phyloP scores from a whole-genome alignment of 2,329 filamentous ascomycete genomes.

The Xylaria hypoxylon region DNA sequence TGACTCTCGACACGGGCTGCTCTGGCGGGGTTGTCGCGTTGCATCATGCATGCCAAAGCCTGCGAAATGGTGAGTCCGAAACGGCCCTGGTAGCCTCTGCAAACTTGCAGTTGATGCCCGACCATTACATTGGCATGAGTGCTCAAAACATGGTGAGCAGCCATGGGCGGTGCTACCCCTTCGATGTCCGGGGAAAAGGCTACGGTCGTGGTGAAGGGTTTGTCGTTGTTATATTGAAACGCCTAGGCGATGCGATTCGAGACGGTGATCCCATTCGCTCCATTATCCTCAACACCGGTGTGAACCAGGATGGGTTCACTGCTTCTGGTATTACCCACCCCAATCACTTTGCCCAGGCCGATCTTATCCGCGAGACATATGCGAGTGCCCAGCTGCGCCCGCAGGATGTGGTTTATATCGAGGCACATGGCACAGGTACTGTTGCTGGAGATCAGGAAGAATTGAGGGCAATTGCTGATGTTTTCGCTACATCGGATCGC shows the following conservation, averaged over 20 bases:
- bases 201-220: slow-evolving; percentile 64
- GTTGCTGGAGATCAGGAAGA: slow-evolving; percentile 38
- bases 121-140: slow-evolving; percentile 41
- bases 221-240: slow-evolving; percentile 48
- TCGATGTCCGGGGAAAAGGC: slow-evolving; percentile 58
- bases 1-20: slow-evolving; percentile 53
- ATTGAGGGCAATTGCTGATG: slow-evolving; percentile 25
- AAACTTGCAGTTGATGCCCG: slow-evolving; percentile 47
- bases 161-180: slow-evolving; percentile 49
- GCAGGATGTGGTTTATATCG: slow-evolving; percentile 42
- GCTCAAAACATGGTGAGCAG: slow-evolving; percentile 43
- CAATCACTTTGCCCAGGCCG: slow-evolving; percentile 42
- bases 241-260: slow-evolving; percentile 52
- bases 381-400: slow-evolving; percentile 34
- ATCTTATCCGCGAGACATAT: slow-evolving; percentile 42
- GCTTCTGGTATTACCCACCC: slow-evolving; percentile 53
- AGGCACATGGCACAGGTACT: slow-evolving; percentile 48
- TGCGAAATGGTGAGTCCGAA: slow-evolving; percentile 48
- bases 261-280: slow-evolving; percentile 49
- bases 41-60: slow-evolving; percentile 50
- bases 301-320: slow-evolving; percentile 56
- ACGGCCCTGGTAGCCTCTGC: slow-evolving; percentile 47
- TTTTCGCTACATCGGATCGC: slow-evolving; percentile 24
- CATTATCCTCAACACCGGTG: slow-evolving; percentile 51
- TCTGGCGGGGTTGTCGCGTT: slow-evolving; percentile 50